Evolutionary conservation across 2,329 filamentous ascomycete species (phyloP), one percentile per base, ranked within the genome.

Genomic region (Talaromyces verruculosus): DNA sequence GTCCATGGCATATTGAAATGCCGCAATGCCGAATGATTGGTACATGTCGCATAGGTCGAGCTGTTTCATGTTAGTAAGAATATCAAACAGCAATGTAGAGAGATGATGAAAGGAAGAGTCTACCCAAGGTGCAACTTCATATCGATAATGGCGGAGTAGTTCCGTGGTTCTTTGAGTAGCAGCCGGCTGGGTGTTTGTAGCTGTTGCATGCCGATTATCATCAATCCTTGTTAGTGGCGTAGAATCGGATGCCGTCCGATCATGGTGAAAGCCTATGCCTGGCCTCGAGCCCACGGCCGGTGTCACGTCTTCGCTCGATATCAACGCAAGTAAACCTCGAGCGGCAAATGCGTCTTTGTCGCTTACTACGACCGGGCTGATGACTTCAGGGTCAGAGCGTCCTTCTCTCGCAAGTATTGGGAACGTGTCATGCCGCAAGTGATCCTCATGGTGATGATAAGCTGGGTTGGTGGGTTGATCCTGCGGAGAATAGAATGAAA

Each of bases 121-220:
- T 72, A 82, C 81, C 80, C 81, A 83, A 22, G 80, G 78, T 5
- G 81, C 80, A 37, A 83, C 74, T 47, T 80, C 75, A 61, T 83
- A 83, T 53, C 79, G 73, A 63, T 81, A 83, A 63, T 81, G 75
- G n/a, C 79, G 76, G 13, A 83, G 64, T 19, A 55, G 51, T 25
- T 22, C 51, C 6, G 51, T 55, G 13, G 28, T 35, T 19, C 28
- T 19, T 35, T 35, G 6, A 35, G 10, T 19, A 49, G 45, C 22
- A 49, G 22, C 19, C 19, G 45, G 11, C 19, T 15, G 19, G 8
- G 45, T 25, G 45, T 6, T 49, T 5, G 45, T 25, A 15, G 25
- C 22, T 7, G 25, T 15, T 45, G 43, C 22, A 49, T 25, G 25
- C 17, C 19, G 11, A 25, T 6, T 25, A 25, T 49, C 22, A 49